Conservation (phyloP, 345 rosid genomes). For the Geranium rotundifolium region DNA sequence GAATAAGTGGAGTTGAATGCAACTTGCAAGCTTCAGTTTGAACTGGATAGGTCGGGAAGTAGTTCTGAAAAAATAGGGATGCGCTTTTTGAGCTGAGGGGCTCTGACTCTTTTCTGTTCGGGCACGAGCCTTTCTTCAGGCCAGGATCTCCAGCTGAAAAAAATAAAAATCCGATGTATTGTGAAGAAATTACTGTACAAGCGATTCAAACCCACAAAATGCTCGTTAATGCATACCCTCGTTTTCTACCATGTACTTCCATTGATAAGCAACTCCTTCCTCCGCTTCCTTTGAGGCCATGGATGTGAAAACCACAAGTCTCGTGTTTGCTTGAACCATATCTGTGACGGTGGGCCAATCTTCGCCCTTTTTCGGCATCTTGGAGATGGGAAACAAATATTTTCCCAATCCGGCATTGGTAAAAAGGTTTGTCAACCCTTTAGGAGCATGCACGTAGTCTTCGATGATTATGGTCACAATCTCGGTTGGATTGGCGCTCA, state of each 20-base stretch:
- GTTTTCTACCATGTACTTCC: conserved; percentile 90
- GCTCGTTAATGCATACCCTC: conserved; percentile 36
- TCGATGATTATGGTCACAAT: conserved; percentile 85
- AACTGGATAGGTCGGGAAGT: conserved; percentile 79
- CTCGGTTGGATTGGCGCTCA: conserved; percentile 65
- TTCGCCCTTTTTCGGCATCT: conserved; percentile 87
- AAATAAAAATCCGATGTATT: conserved; percentile 5
- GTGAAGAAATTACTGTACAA: conserved; percentile 1
- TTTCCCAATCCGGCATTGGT: conserved; percentile 69
- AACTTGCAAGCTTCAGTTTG: conserved; percentile 86
- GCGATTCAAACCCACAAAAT: neutral
- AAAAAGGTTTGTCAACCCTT: conserved; percentile 65
- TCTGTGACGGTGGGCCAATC: conserved; percentile 92
- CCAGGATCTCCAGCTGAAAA: conserved; percentile 97
- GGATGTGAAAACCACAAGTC: conserved; percentile 90
- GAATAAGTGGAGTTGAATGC: conserved; percentile 68
- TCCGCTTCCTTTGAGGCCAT: conserved; percentile 85
- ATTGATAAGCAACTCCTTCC: conserved; percentile 94
- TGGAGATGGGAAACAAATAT: conserved; percentile 73
- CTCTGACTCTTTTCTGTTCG: conserved; percentile 73
- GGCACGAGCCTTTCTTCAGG: conserved; percentile 72
- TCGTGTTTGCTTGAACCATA: conserved; percentile 70
- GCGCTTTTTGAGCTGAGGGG: conserved; percentile 56
- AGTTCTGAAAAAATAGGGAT: conserved; percentile 80
- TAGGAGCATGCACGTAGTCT: conserved; percentile 85